Evolutionary conservation across 2,329 filamentous ascomycete species (phyloP).

Genomic region (Hirsutella minnesotensis): DNA sequence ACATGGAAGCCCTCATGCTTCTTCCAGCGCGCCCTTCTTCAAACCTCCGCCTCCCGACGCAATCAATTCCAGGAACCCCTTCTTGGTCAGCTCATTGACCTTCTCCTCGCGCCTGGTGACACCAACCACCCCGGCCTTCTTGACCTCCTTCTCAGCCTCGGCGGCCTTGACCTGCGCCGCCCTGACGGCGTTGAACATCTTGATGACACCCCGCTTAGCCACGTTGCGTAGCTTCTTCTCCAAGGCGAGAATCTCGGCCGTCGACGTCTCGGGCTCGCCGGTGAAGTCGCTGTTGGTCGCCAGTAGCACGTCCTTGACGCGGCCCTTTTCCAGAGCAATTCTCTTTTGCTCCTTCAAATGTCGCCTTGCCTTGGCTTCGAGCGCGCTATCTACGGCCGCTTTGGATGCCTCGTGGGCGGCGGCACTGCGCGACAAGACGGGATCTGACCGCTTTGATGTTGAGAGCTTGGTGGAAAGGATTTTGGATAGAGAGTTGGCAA

Average conservation of each 20-base stretch:
- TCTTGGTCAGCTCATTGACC: conserved; percentile 91
- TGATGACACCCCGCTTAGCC: conserved; percentile 86
- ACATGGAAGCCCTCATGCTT: conserved; percentile 23
- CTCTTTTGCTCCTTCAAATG: conserved; percentile 74
- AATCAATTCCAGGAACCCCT: conserved; percentile 91
- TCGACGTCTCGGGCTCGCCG: conserved; percentile 30
- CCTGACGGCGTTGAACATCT: conserved; percentile 90
- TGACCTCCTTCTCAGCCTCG: conserved; percentile 59
- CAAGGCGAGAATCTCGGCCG: conserved; percentile 48
- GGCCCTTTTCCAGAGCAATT: conserved; percentile 69
- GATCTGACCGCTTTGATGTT: conserved; percentile 69
- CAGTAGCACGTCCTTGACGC: conserved; percentile 74
- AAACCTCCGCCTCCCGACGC: conserved; percentile 47
- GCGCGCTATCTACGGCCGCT: conserved; percentile 59
- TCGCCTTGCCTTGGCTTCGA: conserved; percentile 71
- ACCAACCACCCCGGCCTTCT: conserved; percentile 65
- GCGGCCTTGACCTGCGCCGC: conserved; percentile 83
- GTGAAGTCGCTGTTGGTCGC: conserved; percentile 43
- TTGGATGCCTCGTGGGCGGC: conserved; percentile 61
- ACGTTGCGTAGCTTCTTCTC: conserved; percentile 78
- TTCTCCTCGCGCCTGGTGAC: conserved; percentile 73
- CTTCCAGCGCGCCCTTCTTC: conserved; percentile 47
- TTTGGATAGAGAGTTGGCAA: conserved; percentile 86
- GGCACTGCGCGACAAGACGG: conserved; percentile 77
- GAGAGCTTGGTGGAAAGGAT: conserved; percentile 86